Percentiles rank a stretch among this genome's conserved stretches.
phyloP scores from a whole-genome alignment of 1,284 basidiomycete genomes.

The Chalciporus sp. region DNA sequence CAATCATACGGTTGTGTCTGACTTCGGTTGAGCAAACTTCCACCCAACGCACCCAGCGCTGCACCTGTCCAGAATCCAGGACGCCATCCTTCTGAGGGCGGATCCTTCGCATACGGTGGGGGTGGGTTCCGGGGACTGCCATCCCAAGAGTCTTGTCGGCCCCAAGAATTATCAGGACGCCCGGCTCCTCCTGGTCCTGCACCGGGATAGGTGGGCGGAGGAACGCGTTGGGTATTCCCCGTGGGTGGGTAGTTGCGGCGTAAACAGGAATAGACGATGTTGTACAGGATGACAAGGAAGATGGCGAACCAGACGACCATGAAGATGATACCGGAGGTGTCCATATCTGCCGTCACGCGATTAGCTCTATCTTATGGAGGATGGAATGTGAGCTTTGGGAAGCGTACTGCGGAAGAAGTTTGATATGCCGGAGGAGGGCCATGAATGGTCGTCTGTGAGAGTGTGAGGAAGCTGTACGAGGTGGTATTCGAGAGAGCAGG shows the following conservation, averaged over 20 bases:
- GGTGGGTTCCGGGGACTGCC: constrained; percentile 59
- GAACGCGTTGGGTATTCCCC: constrained; percentile 25
- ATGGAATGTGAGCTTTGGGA: background rate
- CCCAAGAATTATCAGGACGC: constrained; percentile 21
- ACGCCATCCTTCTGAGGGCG: constrained; percentile 41
- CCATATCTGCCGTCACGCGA: constrained; percentile 37
- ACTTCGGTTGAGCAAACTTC: constrained; percentile 53
- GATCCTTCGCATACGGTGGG: constrained; percentile 72
- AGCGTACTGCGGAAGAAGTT: constrained; percentile 26
- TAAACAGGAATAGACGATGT: constrained; percentile 56
- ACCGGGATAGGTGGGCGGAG: constrained; percentile 34
- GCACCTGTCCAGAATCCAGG: constrained; percentile 86
- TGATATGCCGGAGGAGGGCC: constrained; percentile 16
- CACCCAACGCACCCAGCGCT: constrained; percentile 65
- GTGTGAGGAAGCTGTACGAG: constrained; percentile 65
- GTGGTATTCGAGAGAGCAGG: constrained; percentile 81
- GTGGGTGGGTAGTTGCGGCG: constrained; percentile 26
- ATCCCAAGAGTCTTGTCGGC: constrained; percentile 48
- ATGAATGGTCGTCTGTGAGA: constrained; percentile 39
- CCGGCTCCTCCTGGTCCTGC: constrained; percentile 23
- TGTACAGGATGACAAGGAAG: constrained; percentile 58
- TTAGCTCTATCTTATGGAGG: background rate
- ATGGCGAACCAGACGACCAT: constrained; percentile 56
- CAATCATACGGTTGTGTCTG: constrained; percentile 49
- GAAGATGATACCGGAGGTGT: constrained; percentile 50